Evolutionary conservation across 2,329 filamentous ascomycete species (phyloP).

Genomic region (Neonectria coccinea): DNA sequence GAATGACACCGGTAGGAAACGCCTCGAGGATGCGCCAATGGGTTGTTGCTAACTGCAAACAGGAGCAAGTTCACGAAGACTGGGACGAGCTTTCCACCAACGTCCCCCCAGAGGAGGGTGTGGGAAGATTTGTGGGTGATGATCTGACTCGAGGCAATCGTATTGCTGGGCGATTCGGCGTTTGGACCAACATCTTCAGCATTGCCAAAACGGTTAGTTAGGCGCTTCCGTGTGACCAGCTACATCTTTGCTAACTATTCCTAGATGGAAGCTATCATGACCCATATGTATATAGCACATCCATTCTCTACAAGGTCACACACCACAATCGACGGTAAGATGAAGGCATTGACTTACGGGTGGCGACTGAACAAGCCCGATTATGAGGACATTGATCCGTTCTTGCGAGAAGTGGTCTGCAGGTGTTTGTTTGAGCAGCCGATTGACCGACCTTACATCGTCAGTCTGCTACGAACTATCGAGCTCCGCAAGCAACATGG

Average conservation of each 20-base stretch:
- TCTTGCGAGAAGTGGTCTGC: constrained; percentile 40
- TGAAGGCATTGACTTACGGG: constrained; percentile 36
- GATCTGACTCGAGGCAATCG: constrained; percentile 25
- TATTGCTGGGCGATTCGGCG: constrained; percentile 46
- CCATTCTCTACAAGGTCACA: constrained; percentile 31
- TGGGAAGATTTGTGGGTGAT: constrained; percentile 27
- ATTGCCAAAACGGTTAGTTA: constrained; percentile 43
- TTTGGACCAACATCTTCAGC: constrained; percentile 47
- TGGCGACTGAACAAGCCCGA: constrained; percentile 31
- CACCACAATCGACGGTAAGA: not conserved
- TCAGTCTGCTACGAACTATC: constrained; percentile 36
- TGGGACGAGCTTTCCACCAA: constrained; percentile 41
- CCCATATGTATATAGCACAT: constrained; percentile 25
- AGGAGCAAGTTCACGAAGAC: constrained; percentile 44
- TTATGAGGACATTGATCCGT: constrained; percentile 34
- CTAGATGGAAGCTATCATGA: constrained; percentile 47
- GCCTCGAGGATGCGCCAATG: not conserved
- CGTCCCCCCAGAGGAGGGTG: not conserved
- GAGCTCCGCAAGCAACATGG: constrained; percentile 33
- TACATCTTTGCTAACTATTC: constrained; percentile 16
- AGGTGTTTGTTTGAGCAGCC: constrained; percentile 46
- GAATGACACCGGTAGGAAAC: constrained; percentile 41
- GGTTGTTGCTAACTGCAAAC: constrained; percentile 20
- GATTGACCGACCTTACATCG: constrained; percentile 41
- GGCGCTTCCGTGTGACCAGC: too few relatives aligned